Evolutionary conservation across 805 yeast genomes (phyloP), one percentile per base, ranked within the genome.

Genomic region (Teunomyces stri): DNA sequence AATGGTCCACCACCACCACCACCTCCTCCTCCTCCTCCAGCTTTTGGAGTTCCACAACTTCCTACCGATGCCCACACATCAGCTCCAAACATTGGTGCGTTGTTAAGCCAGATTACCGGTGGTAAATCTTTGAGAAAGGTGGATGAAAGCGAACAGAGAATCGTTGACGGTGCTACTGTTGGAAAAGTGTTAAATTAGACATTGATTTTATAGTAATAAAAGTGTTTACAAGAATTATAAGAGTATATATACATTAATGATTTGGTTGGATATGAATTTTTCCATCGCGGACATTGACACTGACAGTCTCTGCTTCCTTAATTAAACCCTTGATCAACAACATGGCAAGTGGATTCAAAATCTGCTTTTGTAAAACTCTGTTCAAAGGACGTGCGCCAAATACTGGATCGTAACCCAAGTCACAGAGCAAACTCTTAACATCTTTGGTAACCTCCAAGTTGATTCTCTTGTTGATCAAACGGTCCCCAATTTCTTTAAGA

Each of bases 361-460:
- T 63, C 52, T 78, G 70, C 71, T 85, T 88, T 64, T 90, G 96
- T 50, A 92, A 82, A 44, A 90, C 77, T 58, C 99, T 80, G 73
- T 94, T 92, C 65, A 94, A 76, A 9, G 99, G 99, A 62, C 99
- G 81, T 0, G 99, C 99, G 56, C 99, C 99, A 61, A 92, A 94
- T 37, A 84, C 66, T 28, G 89, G 87, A 61, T 92, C 97, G 64
- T 92, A 94, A 3, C 99, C 99, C 54, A 86, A 75, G 25, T 85
- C 82, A 3, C 92, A 83, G 33, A 94, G 72, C 85, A 94, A 84
- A 11, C 76, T 79, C 63, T 86, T 89, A 3, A 92, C 95, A 2
- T 69, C 81, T 6, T 78, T 80, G 2, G 79, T 62, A 18, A 88
- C 69, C 0, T 74, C 66, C 47, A 81, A 61, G 2, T 65, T 68